Percentiles rank a stretch among this genome's conserved stretches.
phyloP scores from a whole-genome alignment of 441 rosid genomes.

The Aleurites moluccanus region DNA sequence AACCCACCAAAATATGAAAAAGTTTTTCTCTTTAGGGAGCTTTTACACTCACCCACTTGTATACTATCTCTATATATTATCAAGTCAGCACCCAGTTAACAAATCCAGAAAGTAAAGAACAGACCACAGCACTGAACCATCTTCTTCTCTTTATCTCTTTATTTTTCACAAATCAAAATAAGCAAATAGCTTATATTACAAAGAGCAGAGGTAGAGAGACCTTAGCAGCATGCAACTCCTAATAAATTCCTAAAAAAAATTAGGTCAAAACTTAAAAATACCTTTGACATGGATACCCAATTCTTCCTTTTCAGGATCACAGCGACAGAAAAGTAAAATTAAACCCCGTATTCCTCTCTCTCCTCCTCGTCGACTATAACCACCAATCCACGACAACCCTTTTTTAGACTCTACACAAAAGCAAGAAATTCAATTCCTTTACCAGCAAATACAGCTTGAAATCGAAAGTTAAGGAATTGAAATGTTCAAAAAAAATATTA shows the following conservation, averaged over 20 bases:
- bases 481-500: neutral
- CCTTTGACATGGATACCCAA: constrained; percentile 24
- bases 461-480: no score
- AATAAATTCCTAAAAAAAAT: neutral
- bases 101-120: constrained; percentile 1
- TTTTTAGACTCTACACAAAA: neutral
- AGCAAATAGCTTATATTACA: neutral
- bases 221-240: neutral
- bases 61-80: neutral
- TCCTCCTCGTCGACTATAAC: neutral
- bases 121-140: constrained; percentile 6
- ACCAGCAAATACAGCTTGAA: neutral
- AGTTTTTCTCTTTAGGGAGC: neutral
- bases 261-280: constrained; percentile 16
- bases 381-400: neutral
- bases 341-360: neutral
- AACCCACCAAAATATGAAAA: neutral
- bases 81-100: neutral
- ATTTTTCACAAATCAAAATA: neutral
- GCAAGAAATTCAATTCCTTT: constrained; percentile 7
- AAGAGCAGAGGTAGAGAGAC: neutral
- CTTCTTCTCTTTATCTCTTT: neutral
- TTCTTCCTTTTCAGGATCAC: constrained; percentile 1
- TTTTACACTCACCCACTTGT: neutral
- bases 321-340: neutral